phyloP scores from a whole-genome alignment of 768 basidiomycete genomes.

The Rubroboletus pulcherrimus region DNA sequence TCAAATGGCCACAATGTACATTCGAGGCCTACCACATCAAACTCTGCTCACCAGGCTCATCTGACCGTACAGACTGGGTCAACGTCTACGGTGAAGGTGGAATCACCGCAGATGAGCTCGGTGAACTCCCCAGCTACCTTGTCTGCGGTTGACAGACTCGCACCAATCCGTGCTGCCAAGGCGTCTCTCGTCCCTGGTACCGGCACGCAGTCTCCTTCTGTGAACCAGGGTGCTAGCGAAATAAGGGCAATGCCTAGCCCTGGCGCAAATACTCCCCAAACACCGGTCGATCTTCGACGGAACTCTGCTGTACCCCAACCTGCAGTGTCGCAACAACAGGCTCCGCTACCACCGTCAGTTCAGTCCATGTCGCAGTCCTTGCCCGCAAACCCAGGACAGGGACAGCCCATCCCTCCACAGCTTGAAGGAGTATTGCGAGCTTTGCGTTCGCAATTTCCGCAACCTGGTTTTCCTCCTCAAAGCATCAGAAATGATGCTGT shows the following conservation, averaged over 20 bases:
- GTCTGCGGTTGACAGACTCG: slow-evolving; percentile 25
- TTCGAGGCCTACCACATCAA: not conserved
- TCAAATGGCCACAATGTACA: not conserved
- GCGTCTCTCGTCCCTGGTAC: slow-evolving; percentile 18
- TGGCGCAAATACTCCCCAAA: not conserved
- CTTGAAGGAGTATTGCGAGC: slow-evolving; percentile 15
- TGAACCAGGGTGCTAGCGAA: not conserved
- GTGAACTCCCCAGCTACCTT: slow-evolving; percentile 4
- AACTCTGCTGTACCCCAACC: not conserved
- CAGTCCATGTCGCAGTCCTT: slow-evolving; percentile 1
- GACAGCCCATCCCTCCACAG: not conserved
- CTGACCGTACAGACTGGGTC: slow-evolving; percentile 12
- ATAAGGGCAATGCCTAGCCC: not conserved
- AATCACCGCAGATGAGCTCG: slow-evolving; percentile 13
- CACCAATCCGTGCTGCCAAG: slow-evolving; percentile 33
- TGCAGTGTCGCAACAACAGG: not conserved
- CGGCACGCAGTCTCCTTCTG: slow-evolving; percentile 10
- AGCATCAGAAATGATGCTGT: not conserved
- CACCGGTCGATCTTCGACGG: not conserved
- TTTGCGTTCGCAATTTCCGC: slow-evolving; percentile 16
- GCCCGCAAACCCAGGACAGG: slow-evolving; percentile 1
- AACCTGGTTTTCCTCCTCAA: slow-evolving; percentile 3
- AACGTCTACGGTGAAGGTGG: slow-evolving; percentile 10
- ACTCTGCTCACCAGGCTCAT: not conserved
- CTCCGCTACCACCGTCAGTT: not conserved